Conservation (phyloP, 2,329 filamentous ascomycete species). For the Penicillium sp. region DNA sequence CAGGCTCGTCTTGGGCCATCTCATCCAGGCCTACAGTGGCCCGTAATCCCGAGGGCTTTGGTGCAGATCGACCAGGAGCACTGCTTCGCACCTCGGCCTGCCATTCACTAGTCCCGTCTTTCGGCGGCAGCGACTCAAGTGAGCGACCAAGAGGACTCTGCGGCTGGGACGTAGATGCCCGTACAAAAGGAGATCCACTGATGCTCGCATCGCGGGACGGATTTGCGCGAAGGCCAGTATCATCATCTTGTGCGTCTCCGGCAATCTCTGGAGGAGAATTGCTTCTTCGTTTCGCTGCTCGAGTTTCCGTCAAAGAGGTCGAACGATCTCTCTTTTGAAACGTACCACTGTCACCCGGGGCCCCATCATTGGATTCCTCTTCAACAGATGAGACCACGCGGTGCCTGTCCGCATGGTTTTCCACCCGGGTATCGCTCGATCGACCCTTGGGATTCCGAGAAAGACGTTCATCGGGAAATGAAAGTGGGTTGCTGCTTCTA, state of each 20-base stretch:
- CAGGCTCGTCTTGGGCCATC: slow-evolving; percentile 10
- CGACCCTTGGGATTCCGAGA: slow-evolving; percentile 12
- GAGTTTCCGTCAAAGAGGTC: slow-evolving; percentile 25
- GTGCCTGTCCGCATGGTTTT: slow-evolving; percentile 11
- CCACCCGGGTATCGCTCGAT: slow-evolving; percentile 5
- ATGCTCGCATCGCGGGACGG: slow-evolving; percentile 36
- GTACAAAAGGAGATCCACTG: slow-evolving; percentile 47
- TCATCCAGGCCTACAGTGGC: slow-evolving; percentile 22
- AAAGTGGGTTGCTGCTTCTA: slow-evolving; percentile 14
- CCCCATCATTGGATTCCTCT: slow-evolving; percentile 12
- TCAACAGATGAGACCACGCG: slow-evolving; percentile 18
- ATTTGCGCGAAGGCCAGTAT: slow-evolving; percentile 22
- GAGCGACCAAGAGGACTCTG: slow-evolving; percentile 29
- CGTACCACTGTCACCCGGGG: slow-evolving; percentile 2
- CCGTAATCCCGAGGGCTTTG: slow-evolving; percentile 28
- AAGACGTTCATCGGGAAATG: slow-evolving; percentile 15
- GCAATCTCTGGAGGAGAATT: slow-evolving; percentile 25
- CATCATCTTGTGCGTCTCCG: slow-evolving; percentile 18
- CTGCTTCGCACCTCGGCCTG: slow-evolving; percentile 17
- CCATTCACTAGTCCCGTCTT: slow-evolving; percentile 19
- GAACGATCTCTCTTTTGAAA: slow-evolving; percentile 33
- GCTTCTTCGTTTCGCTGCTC: slow-evolving; percentile 26
- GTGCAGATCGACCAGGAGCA: slow-evolving; percentile 10
- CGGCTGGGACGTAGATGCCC: slow-evolving; percentile 34
- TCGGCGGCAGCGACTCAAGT: slow-evolving; percentile 24